A percentile compares a stretch with the other conserved stretches of the same genome.
These are phyloP conservation scores for Peronospora destructor DNA, from an alignment of 352 stramenopile species.

Conservation along the genomic window DNA sequence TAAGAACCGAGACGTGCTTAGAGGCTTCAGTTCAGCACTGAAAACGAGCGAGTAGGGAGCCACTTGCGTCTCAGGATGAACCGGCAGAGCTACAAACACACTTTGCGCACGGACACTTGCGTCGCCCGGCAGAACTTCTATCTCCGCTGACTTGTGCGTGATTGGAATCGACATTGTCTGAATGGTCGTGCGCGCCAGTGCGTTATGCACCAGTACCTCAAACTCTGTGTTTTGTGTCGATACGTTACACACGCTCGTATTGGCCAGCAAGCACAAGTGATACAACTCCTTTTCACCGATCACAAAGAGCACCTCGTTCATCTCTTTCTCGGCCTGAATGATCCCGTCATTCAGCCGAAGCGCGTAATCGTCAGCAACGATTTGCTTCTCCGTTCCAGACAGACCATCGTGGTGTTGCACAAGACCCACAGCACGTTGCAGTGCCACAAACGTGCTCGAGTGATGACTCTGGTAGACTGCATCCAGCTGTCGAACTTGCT, in stretches of 20 bases:
- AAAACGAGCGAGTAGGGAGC: slow-evolving; percentile 66
- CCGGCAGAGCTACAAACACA: slow-evolving; percentile 48
- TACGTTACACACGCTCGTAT: slow-evolving; percentile 89
- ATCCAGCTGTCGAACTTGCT: slow-evolving; percentile 89
- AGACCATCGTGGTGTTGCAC: slow-evolving; percentile 95
- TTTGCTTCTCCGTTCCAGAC: slow-evolving; percentile 93
- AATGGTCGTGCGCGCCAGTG: slow-evolving; percentile 45
- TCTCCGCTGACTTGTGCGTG: slow-evolving; percentile 32
- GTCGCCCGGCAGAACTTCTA: slow-evolving; percentile 34
- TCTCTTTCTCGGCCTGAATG: slow-evolving; percentile 47
- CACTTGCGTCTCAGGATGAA: slow-evolving; percentile 42
- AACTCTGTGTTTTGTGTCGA: slow-evolving; percentile 57
- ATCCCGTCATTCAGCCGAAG: slow-evolving; percentile 86
- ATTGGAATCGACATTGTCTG: slow-evolving; percentile 62
- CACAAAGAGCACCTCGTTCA: slow-evolving; percentile 72
- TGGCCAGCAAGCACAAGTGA: slow-evolving; percentile 70
- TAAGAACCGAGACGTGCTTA: slow-evolving; percentile 45
- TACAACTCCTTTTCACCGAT: slow-evolving; percentile 64
- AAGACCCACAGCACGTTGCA: slow-evolving; percentile 89
- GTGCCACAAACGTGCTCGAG: slow-evolving; percentile 36
- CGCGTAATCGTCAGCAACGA: slow-evolving; percentile 93
- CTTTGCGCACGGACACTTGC: slow-evolving; percentile 31
- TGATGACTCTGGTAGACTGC: slow-evolving; percentile 63
- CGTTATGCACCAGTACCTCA: slow-evolving; percentile 68
- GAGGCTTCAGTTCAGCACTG: slow-evolving; percentile 47